These are phyloP conservation scores for Lactifluus echinatus DNA, from an alignment of 768 basidiomycete genomes.

Conservation along the genomic window DNA sequence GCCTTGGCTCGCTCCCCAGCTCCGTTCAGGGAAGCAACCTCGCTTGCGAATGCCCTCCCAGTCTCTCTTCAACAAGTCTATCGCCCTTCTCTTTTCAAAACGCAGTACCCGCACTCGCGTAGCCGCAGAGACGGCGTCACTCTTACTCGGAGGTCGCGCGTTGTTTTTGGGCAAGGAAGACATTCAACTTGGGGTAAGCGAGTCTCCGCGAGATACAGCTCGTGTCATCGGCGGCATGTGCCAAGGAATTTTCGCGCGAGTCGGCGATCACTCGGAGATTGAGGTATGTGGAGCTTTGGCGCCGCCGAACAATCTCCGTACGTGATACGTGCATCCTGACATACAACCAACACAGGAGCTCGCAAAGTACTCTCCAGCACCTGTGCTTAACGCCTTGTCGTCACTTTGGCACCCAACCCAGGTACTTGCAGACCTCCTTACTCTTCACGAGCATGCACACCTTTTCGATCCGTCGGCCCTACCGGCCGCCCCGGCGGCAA, in stretches of 20 bases:
- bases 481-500: background rate
- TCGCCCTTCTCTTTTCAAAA: conserved; percentile 89
- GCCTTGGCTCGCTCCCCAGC: conserved; percentile 60
- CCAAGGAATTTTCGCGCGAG: conserved; percentile 94
- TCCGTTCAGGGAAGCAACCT: conserved; percentile 24
- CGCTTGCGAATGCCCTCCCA: conserved; percentile 55
- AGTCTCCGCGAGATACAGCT: conserved; percentile 74
- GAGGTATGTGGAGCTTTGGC: conserved; percentile 51
- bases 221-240: conserved; percentile 91
- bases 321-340: background rate
- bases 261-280: conserved; percentile 86
- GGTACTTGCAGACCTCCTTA: conserved; percentile 86
- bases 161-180: conserved; percentile 86
- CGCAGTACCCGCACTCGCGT: conserved; percentile 89
- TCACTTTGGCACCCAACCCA: conserved; percentile 97
- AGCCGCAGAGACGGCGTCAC: conserved; percentile 74
- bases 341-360: conserved; percentile 53
- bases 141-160: conserved; percentile 77
- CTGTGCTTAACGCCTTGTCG: conserved; percentile 93
- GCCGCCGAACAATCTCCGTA: no score
- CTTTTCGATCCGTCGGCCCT: conserved; percentile 35
- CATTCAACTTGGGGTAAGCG: conserved; percentile 95
- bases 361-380: conserved; percentile 82
- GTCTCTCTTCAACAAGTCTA: conserved; percentile 70
- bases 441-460: conserved; percentile 68